Evolutionary conservation across 345 rosid species (phyloP).

Genomic region (Camelina neglecta): DNA sequence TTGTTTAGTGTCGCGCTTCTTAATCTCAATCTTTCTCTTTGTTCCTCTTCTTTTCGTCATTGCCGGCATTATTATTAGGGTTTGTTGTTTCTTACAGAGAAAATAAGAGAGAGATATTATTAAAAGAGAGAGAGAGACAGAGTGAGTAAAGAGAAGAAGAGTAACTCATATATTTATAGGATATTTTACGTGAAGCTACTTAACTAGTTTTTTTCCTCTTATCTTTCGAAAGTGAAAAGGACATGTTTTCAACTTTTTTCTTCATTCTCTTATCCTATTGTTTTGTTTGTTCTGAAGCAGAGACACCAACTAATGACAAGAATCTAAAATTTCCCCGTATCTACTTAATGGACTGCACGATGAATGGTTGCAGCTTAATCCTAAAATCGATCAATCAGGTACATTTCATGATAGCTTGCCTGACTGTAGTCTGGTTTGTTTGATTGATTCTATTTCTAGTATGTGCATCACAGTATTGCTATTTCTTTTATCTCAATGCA

Average conservation of each 20-base stretch:
- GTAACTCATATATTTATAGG: too few species aligned
- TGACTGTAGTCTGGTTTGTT: conserved; percentile 19
- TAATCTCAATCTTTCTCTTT: too few species aligned
- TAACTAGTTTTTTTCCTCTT: background rate
- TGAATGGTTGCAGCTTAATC: conserved; percentile 86
- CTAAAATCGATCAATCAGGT: conserved; percentile 73
- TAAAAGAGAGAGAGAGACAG: too few species aligned
- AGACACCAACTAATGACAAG: conserved; percentile 29
- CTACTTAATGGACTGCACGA: conserved; percentile 87
- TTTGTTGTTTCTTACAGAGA: too few species aligned
- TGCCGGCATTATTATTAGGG: too few species aligned
- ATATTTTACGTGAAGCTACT: too few species aligned
- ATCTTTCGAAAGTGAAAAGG: conserved; percentile 14
- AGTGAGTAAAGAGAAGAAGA: too few species aligned
- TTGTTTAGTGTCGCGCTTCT: too few species aligned
- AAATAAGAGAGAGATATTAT: too few species aligned
- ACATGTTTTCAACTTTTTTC: background rate
- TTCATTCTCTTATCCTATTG: conserved; percentile 11
- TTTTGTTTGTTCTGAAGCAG: conserved; percentile 30
- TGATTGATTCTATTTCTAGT: background rate
- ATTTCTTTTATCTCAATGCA: conserved; percentile 4
- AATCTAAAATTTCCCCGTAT: conserved; percentile 60
- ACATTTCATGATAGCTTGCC: conserved; percentile 26
- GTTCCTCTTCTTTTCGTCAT: too few species aligned
- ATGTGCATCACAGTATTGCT: conserved; percentile 13